A percentile compares a stretch with the other conserved stretches of the same genome.
These are phyloP conservation scores for Eimeria maxima DNA, from an alignment of 169 alveolate species.

Conservation along the genomic window DNA sequence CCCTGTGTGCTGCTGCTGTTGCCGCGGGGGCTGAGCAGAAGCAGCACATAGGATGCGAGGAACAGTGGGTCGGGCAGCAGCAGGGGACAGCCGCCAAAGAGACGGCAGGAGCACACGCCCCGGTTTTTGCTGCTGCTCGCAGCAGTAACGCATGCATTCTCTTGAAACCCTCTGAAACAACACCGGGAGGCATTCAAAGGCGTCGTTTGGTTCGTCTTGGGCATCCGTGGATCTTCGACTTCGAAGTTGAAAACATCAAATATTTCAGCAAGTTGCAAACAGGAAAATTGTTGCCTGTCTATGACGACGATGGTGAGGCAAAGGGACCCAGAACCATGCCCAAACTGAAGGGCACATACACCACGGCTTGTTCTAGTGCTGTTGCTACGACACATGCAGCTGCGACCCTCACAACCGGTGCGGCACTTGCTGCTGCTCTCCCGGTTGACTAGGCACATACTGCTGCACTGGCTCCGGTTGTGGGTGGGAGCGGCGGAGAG, in stretches of 20 bases:
- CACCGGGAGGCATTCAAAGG: slow-evolving; percentile 46
- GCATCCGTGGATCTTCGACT: slow-evolving; percentile 60
- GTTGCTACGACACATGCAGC: background rate
- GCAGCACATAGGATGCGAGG: background rate
- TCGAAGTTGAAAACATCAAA: slow-evolving; percentile 16
- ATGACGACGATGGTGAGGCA: background rate
- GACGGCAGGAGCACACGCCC: background rate
- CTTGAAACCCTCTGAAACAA: background rate
- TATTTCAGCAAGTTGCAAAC: slow-evolving; percentile 27
- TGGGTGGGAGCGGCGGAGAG: background rate
- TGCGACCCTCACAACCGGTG: background rate
- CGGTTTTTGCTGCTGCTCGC: slow-evolving; percentile 12
- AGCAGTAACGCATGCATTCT: slow-evolving; percentile 31
- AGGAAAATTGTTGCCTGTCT: slow-evolving; percentile 39
- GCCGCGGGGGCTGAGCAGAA: background rate
- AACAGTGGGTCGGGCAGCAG: background rate
- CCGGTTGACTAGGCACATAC: background rate
- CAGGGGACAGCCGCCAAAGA: background rate
- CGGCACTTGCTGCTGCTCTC: background rate
- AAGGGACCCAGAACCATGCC: background rate
- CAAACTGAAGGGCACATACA: background rate
- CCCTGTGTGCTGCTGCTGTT: slow-evolving; percentile 36
- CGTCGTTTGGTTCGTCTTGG: slow-evolving; percentile 17
- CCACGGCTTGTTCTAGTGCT: background rate
- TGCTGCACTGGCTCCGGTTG: background rate